Evolutionary conservation across 1,139 yeast genomes (phyloP).

Genomic region (Yamadazyma trypodendri): DNA sequence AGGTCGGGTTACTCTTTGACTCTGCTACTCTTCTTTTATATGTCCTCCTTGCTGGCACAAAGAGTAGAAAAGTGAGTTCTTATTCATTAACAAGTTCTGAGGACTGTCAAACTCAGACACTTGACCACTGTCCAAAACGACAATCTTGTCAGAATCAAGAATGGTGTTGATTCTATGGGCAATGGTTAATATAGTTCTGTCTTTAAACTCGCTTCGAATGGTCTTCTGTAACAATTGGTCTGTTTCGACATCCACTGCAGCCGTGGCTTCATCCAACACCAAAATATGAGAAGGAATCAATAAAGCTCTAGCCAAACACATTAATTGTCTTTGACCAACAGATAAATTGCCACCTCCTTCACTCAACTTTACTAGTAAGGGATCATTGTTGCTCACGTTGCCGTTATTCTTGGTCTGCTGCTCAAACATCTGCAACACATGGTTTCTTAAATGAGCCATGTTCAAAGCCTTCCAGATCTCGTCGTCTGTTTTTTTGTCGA

Average conservation of each 20-base stretch:
- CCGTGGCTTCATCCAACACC: conserved; percentile 39
- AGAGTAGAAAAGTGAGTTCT: conserved; percentile 27
- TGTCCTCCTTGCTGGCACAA: conserved; percentile 34
- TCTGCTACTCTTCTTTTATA: conserved; percentile 1
- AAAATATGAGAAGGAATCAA: conserved; percentile 32
- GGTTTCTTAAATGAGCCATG: conserved; percentile 34
- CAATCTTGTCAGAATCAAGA: conserved; percentile 33
- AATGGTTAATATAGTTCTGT: conserved; percentile 35
- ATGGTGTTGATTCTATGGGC: conserved; percentile 40
- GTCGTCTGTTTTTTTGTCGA: conserved; percentile 27
- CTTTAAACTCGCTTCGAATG: conserved; percentile 29
- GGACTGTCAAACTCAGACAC: conserved; percentile 35
- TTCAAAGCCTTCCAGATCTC: conserved; percentile 34
- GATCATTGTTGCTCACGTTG: conserved; percentile 14
- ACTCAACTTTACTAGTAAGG: conserved; percentile 23
- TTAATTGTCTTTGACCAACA: conserved; percentile 36
- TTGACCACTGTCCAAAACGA: conserved; percentile 32
- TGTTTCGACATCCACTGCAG: conserved; percentile 38
- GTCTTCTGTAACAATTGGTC: conserved; percentile 37
- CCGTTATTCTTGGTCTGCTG: conserved; percentile 13
- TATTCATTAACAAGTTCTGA: conserved; percentile 23
- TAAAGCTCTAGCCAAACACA: conserved; percentile 38
- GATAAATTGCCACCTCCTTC: conserved; percentile 40
- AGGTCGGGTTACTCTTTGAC: too few species aligned
- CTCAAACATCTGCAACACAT: conserved; percentile 19